Evolutionary conservation across 75 land plant genomes (phyloP), one percentile per base, ranked within the genome.

Genomic region (Pinus tabuliformis): DNA sequence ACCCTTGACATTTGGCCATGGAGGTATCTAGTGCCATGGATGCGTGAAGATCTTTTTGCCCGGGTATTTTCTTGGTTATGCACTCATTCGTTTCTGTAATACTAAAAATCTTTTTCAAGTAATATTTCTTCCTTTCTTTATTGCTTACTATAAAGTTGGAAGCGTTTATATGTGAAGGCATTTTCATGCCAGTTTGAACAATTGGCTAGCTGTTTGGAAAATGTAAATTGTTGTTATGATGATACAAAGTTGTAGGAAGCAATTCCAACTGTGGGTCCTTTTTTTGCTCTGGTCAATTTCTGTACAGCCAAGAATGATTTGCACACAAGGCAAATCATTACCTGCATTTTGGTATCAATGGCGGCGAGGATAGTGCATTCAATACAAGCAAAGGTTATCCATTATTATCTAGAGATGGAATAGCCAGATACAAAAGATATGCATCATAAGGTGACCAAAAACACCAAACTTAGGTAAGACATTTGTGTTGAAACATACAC

Each of bases 21-120:
- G 98, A 95, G 93, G 74, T 91, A 92, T 81, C 86, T 97, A 82
- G 98, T 97, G 68, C 99, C 99, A n/a, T 92, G 98, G 90, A 92
- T 97, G 93, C 88, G 91, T 73, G 86, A 89, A 37, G 98, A 97
- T 68, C 82, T 97, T 15, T 95, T 95, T 79, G 84, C 75, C 63
- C 88, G 99, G 85, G 98, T 94, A 92, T 74, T 83, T 57, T 30
- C 56, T 3, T 71, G 8, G 17, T 56, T 2, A 28, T 16, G 17
- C 24, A 64, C 71, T 39, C 57, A 54, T 15, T 24, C 33, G 18
- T 5, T 17, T 64, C 39, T 64, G 68, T 36, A 37, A 64, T 36
- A 20, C 17, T 36, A 37, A 64, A 12, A 64, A 30, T 20, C 8
- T 30, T 16, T 33, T 64, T 64, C 39, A 6, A 30, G 68, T 30